Base-by-base conservation (phyloP, 2,329 filamentous ascomycete species). In the Colletotrichum orchidophilum region DNA sequence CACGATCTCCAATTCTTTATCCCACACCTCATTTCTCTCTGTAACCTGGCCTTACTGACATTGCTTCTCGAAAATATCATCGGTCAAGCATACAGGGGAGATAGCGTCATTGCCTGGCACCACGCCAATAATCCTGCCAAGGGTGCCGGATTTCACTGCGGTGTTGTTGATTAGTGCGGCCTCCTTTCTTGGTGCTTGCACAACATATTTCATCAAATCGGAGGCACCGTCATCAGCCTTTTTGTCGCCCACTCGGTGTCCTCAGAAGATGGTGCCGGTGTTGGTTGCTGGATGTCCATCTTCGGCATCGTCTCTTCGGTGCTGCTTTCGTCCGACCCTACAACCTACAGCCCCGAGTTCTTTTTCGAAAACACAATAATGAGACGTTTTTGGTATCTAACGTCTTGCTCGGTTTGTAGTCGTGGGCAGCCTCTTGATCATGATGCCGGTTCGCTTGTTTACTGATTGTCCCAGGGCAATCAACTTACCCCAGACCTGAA, bases 61-160 rank as follows among this genome's bases (percentile, higher is more conserved):
- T 80, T 89, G 11, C 81, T 87, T 5, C 82, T 89, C 27, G 86
- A 89, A 72, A 86, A 88, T 60, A 92, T 91, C 42, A 93, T 93
- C 39, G 93, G 93, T 59, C 92, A 88, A 69, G 86, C 86, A 1
- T 88, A 88, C 73, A 85, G 87, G 3, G 85, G 85, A 29, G 86
- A 86, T 13, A 83, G 81, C 1, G 83, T 87, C 18, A 82, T 87
- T 33, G 85, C 87, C 0, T 88, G 80, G 74, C 83, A 85, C 74
- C 86, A 85, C 39, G 80, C 87, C 65, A 84, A 87, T 74, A 75
- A 78, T 24, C 80, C 86, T 5, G 77, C 87, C 5, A 87, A 85
- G 74, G 87, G 87, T 2, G 83, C 87, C 1, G 87, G 87, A 0
- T 76, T 89, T 33, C 88, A 84, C 78, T 80, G 78, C 13, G 80